These are phyloP conservation scores for Biscogniauxia mediterranea DNA, from an alignment of 2,329 filamentous ascomycete species.

Conservation along the genomic window DNA sequence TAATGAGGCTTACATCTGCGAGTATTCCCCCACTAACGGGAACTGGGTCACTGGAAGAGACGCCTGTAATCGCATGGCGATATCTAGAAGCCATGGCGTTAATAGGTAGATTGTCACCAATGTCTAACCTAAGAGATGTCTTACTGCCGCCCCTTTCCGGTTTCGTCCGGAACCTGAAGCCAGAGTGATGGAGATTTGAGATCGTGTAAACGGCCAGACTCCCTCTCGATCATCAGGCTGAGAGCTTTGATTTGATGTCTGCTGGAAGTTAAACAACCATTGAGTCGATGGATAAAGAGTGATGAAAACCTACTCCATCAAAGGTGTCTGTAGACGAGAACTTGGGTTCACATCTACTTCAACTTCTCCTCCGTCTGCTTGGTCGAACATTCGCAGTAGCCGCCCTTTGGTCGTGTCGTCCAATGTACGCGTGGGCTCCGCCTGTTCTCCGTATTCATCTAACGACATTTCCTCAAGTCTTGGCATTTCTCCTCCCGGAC, in stretches of 20 bases:
- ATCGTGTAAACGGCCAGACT: not conserved
- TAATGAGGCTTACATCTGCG: conserved; percentile 8
- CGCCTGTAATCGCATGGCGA: conserved; percentile 6
- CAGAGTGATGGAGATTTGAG: conserved; percentile 5
- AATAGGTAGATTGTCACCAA: not conserved
- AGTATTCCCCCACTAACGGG: conserved; percentile 6
- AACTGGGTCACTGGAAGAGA: not conserved
- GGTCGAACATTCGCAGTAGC: too few species aligned
- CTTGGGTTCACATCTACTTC: too few species aligned
- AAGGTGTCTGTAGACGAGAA: too few species aligned
- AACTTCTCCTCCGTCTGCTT: too few species aligned
- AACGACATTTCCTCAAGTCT: not conserved
- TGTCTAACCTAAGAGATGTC: not conserved
- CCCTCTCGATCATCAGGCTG: conserved; percentile 8
- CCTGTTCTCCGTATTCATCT: not conserved
- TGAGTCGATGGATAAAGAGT: not conserved
- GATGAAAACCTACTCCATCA: not conserved
- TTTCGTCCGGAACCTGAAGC: not conserved
- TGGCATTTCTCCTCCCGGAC: conserved; percentile 3
- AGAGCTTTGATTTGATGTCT: conserved; percentile 10
- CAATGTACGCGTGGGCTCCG: too few species aligned
- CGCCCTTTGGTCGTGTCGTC: too few species aligned
- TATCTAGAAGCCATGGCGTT: conserved; percentile 3
- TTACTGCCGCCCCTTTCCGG: not conserved
- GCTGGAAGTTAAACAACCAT: not conserved